Conservation (phyloP, 768 basidiomycete species). For the Boletus sp. region DNA sequence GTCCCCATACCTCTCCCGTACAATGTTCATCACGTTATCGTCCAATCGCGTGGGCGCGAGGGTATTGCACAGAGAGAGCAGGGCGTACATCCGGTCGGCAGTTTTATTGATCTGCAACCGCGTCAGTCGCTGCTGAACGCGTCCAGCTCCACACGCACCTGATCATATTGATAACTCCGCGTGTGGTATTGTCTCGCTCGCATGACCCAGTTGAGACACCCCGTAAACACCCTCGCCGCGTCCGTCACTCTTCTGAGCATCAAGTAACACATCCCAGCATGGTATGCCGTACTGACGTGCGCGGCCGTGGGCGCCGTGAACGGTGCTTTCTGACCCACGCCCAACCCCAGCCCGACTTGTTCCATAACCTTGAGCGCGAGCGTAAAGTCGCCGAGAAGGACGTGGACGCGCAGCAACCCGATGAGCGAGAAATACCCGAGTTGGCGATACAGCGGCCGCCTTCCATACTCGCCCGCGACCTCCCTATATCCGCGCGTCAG, state of each 20-base stretch:
- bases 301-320: conserved; percentile 95
- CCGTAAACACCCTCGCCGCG: conserved; percentile 90
- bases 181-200: conserved; percentile 97
- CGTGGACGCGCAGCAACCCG: conserved; percentile 93
- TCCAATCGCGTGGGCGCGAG: conserved; percentile 91
- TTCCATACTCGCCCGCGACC: conserved; percentile 89
- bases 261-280: conserved; percentile 96
- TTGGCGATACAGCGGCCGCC: conserved; percentile 86
- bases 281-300: conserved; percentile 93
- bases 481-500: conserved; percentile 46
- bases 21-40: conserved; percentile 90
- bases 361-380: conserved; percentile 95
- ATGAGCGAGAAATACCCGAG: conserved; percentile 97
- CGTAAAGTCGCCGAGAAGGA: conserved; percentile 92
- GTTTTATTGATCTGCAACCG: conserved; percentile 84
- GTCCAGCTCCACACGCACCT: conserved; percentile 44
- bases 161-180: conserved; percentile 93
- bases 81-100: conserved; percentile 95
- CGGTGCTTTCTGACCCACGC: conserved; percentile 90
- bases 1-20: conserved; percentile 93
- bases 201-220: conserved; percentile 92
- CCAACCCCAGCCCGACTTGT: conserved; percentile 86
- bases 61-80: conserved; percentile 91
- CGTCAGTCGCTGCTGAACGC: background rate
- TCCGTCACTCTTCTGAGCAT: conserved; percentile 94